Evolutionary conservation across 2,329 filamentous ascomycete genomes (phyloP).

Genomic region (Furcasterigmium sp.): DNA sequence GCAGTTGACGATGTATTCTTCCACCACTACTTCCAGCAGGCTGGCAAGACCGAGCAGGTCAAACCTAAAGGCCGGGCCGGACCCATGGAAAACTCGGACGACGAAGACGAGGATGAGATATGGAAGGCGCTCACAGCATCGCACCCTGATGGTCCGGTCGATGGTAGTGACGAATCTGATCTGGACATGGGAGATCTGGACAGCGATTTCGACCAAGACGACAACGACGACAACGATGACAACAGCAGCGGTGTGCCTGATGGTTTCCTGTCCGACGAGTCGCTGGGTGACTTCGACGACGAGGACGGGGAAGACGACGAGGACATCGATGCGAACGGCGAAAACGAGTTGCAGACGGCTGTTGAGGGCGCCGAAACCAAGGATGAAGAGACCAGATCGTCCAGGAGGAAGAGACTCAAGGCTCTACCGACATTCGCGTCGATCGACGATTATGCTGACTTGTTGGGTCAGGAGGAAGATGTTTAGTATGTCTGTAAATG

Average conservation of each 20-base stretch:
- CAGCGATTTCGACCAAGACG: conserved; percentile 27
- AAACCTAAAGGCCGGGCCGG: conserved; percentile 28
- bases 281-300: conserved; percentile 17
- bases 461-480: conserved; percentile 69
- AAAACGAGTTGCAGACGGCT: conserved; percentile 56
- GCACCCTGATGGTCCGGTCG: conserved; percentile 69
- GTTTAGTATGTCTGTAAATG: neutral
- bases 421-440: conserved; percentile 89
- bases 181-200: conserved; percentile 45
- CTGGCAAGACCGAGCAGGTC: conserved; percentile 57
- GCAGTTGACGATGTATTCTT: conserved; percentile 95
- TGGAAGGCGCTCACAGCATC: conserved; percentile 87
- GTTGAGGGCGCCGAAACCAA: conserved; percentile 37
- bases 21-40: conserved; percentile 86
- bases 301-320: conserved; percentile 34
- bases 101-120: conserved; percentile 71
- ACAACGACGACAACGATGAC: conserved; percentile 42
- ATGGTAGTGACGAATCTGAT: conserved; percentile 53
- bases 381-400: conserved; percentile 35
- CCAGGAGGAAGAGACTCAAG: conserved; percentile 81
- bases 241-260: conserved; percentile 11
- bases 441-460: conserved; percentile 84
- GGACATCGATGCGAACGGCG: conserved; percentile 31
- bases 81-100: conserved; percentile 43
- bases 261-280: conserved; percentile 26